Base-by-base conservation (phyloP, 495 filamentous ascomycete genomes). In the Neurospora africana region DNA sequence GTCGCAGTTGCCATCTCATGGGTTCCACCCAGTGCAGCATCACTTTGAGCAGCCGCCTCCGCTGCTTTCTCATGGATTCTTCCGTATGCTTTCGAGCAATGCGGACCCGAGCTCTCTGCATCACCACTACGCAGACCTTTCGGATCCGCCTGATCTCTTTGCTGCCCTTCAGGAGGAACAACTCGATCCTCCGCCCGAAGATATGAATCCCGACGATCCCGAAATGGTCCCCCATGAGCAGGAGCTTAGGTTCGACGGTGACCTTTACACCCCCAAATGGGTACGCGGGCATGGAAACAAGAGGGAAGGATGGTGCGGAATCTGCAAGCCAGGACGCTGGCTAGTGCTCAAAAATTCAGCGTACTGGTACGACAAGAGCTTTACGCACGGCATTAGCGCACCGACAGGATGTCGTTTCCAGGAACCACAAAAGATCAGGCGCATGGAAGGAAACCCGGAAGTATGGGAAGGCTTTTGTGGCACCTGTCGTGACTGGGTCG, bases 341-440 rank as follows among this genome's bases (percentile, higher is more conserved):
- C 84, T 93, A 15, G 91, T 93, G 21, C 81, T 94, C 70, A 94
- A 94, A 83, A 94, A 93, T 79, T 91, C 89, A 72, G 91, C 91
- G 13, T 94, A 91, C 80, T 94, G 91, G 91, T 94, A 94, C 78
- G 91, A 94, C 82, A 94, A 93, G 79, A 90, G 87, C 71, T 94
- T 93, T 78, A 91, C 89, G 3, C 92, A 93, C 71, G 91, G 91
- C 39, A 92, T 94, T 76, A 92, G 91, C 76, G 91, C 91, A 36
- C 90, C 90, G 27, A 93, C 91, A 17, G 92, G 91, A 10, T 87
- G 83, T 72, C 85, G 89, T 4, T 94, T 93, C 80, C 85, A 91
- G 76, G 90, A 90, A 74, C 91, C 91, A 5, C 86, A 89, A 74
- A 86, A 91, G 76, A 91, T 88, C 23, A 82, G 91, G 37, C 82